Conservation (phyloP, 202 grass and related monocot species). For the Elaeis oleifera region DNA sequence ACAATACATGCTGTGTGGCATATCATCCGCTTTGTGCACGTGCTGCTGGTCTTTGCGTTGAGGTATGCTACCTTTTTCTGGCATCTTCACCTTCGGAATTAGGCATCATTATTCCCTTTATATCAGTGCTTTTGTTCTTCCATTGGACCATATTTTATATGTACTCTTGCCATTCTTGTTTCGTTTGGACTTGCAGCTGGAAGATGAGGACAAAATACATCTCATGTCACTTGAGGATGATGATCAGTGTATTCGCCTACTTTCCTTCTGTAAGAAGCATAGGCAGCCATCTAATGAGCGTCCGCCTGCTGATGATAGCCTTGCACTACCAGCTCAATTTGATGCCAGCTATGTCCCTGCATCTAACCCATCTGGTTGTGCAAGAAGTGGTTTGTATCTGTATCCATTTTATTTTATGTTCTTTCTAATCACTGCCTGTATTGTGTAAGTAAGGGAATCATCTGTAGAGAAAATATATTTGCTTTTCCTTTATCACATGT, state of each 20-base stretch:
- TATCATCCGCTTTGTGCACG: slow-evolving; percentile 98
- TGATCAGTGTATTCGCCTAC: slow-evolving; percentile 85
- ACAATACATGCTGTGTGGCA: slow-evolving; percentile 89
- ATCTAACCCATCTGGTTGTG: slow-evolving; percentile 73
- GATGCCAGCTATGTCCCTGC: slow-evolving; percentile 36
- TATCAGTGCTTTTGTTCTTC: too few relatives aligned
- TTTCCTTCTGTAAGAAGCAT: slow-evolving; percentile 98
- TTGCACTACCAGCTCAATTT: slow-evolving; percentile 26
- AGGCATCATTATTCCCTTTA: too few relatives aligned
- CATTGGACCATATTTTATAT: too few relatives aligned
- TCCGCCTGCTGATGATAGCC: slow-evolving; percentile 43
- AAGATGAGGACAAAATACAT: slow-evolving; percentile 91
- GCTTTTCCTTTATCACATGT: too few relatives aligned
- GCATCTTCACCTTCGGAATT: too few relatives aligned
- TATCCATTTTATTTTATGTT: slow-evolving; percentile 13
- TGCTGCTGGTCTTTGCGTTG: slow-evolving; percentile 97
- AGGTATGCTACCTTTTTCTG: slow-evolving; percentile 36
- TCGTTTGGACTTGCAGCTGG: slow-evolving; percentile 43
- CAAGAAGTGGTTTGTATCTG: slow-evolving; percentile 61
- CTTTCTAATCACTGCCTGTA: neutral
- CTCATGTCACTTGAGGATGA: slow-evolving; percentile 88
- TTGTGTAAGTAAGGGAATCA: too few relatives aligned
- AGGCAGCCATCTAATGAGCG: slow-evolving; percentile 78
- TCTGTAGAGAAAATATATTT: too few relatives aligned
- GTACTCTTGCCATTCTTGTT: slow-evolving; percentile 13